Conservation (phyloP, 2,329 filamentous ascomycete species). For the Cordyceps cateniannulata region DNA sequence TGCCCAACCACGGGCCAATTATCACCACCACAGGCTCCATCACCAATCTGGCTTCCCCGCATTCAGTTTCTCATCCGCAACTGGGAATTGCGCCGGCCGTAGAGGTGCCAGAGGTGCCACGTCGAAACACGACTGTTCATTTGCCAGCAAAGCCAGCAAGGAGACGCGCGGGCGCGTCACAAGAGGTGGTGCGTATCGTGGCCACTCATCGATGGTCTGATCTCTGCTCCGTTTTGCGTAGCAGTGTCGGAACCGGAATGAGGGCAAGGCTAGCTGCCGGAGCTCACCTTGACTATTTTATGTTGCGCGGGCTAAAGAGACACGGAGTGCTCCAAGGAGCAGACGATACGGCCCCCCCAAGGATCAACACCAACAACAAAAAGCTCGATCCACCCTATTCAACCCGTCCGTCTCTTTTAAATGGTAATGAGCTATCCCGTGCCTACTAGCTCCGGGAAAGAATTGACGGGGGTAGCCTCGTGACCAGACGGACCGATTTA, state of each 20-base stretch:
- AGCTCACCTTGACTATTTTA: no score
- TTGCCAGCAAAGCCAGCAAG: not conserved
- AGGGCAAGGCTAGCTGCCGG: no score
- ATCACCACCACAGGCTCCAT: slow-evolving; percentile 3
- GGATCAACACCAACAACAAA: not conserved
- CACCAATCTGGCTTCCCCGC: slow-evolving; percentile 5
- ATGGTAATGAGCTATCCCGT: not conserved
- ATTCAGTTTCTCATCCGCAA: not conserved
- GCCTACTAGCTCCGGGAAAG: not conserved
- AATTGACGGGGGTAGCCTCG: not conserved
- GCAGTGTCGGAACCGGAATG: no score
- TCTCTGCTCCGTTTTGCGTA: no score
- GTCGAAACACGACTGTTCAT: not conserved
- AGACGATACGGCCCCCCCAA: no score
- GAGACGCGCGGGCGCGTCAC: not conserved
- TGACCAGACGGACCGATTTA: slow-evolving; percentile 7
- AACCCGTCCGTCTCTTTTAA: not conserved
- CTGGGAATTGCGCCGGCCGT: not conserved
- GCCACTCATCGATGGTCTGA: no score
- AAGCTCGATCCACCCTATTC: no score
- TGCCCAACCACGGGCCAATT: slow-evolving; percentile 1
- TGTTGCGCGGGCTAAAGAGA: no score
- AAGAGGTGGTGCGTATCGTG: no score
- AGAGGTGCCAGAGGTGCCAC: not conserved
- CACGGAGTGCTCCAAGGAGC: no score